A percentile compares a stretch with the other conserved stretches of the same genome.
These are phyloP conservation scores for Cercospora sojina DNA, from an alignment of 2,329 filamentous ascomycete genomes.

Conservation along the genomic window DNA sequence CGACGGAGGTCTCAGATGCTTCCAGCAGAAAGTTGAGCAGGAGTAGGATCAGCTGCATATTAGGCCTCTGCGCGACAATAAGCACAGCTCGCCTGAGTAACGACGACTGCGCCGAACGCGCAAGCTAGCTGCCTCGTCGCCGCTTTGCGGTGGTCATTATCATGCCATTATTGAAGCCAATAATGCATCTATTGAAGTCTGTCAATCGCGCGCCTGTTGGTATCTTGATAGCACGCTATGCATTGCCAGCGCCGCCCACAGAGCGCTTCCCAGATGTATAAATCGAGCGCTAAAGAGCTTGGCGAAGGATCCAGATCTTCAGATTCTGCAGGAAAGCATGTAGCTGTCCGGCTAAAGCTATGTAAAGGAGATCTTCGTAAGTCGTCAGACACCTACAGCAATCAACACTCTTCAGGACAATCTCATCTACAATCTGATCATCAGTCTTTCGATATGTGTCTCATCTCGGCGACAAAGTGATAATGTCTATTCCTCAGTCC, in stretches of 20 bases:
- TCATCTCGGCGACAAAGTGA: not conserved
- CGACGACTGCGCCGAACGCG: not conserved
- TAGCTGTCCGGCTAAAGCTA: not conserved
- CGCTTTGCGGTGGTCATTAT: not conserved
- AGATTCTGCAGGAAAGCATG: not conserved
- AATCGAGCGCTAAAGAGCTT: not conserved
- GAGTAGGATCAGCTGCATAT: not conserved
- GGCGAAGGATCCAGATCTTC: not conserved
- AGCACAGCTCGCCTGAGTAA: not conserved
- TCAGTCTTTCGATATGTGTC: not conserved
- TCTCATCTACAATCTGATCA: not conserved
- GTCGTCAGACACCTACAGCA: not conserved
- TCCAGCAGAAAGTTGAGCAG: not conserved
- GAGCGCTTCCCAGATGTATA: not conserved
- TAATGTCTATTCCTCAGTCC: slow-evolving; percentile 1
- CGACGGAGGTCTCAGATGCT: not conserved
- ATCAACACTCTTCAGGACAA: not conserved
- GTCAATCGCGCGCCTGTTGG: not conserved
- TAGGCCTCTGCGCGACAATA: not conserved
- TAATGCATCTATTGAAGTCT: not conserved
- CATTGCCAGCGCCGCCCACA: not conserved
- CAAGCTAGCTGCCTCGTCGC: not conserved
- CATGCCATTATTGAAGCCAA: not conserved
- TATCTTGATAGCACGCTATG: not conserved
- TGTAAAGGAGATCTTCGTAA: not conserved